Base-by-base conservation (phyloP, 257 asterid genomes). In the Solanum piurae region DNA sequence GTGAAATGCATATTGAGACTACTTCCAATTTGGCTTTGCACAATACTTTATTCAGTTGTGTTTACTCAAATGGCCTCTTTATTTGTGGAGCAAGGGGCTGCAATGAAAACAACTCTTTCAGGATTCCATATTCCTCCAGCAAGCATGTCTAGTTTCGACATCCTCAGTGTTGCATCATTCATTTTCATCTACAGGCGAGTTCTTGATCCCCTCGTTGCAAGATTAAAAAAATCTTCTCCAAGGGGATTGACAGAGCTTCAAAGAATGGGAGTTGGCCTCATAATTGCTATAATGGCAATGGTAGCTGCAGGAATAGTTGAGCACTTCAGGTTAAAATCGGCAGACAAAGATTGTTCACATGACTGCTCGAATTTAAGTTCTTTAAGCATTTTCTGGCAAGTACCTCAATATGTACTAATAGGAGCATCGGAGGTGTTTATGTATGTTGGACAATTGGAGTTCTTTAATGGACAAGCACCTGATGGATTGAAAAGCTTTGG, bases 1-100 rank as follows among this genome's bases (percentile, higher is more conserved):
- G 99, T 94, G 8, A 96, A 96, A 89, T 96, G 99, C 89, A 89
- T 96, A 49, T 90, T 96, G 1, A 89, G 98, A 36, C 95, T 96
- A 40, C 98, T 96, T 83, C 99, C 99, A 13, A 94, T 96, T 18
- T 96, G 99, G 99, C 88, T 96, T 18, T 96, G 99, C 95, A 96
- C 99, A 3, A 96, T 96, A 55, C 94, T 94, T 29, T 96, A 96
- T 95, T 96, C 99, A 3, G 99, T 96, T 6, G 98, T 95, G 62
- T 96, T 96, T 94, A 96, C 99, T n/a, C 99, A 96, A 33, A 96
- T 96, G 99, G 92, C 94, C 31, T 96, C 99, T 83, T 92, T 96
- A 4, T 96, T 96, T 87, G 99, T 96, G 5, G 99, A 92, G 66
- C 99, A 96, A 42, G 99, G 99, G 12, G 98, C 97, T 79, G 98